These are phyloP conservation scores for Schwanniomyces sp. DNA, from an alignment of 805 yeast species.

Conservation along the genomic window DNA sequence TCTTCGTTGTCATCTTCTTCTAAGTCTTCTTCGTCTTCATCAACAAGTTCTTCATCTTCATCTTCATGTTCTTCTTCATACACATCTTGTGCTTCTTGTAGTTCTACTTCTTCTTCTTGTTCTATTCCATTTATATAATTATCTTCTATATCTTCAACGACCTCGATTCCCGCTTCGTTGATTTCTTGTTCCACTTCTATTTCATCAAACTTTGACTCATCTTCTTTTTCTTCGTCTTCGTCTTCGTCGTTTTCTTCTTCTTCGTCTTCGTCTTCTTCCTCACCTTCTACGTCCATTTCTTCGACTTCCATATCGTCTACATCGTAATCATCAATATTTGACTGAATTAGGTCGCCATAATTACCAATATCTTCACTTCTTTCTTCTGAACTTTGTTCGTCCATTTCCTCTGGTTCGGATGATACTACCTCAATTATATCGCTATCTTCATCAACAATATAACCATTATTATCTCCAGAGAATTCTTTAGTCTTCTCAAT, in stretches of 20 bases:
- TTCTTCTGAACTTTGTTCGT: conserved; percentile 29
- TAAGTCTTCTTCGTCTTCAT: conserved; percentile 4
- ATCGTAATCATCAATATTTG: background rate
- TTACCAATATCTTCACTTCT: too few species aligned
- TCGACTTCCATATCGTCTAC: conserved; percentile 1
- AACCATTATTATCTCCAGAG: background rate
- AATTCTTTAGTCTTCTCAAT: conserved; percentile 41
- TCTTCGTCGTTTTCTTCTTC: background rate
- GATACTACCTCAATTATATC: conserved; percentile 43
- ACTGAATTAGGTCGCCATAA: too few species aligned
- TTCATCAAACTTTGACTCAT: conserved; percentile 45
- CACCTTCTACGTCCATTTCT: background rate
- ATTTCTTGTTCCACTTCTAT: conserved; percentile 42
- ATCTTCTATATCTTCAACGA: conserved; percentile 3
- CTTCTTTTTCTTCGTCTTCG: conserved; percentile 8
- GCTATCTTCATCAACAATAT: conserved; percentile 40
- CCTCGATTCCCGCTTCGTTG: conserved; percentile 4
- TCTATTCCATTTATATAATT: background rate
- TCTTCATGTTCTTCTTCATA: conserved; percentile 33
- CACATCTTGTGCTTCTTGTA: too few species aligned
- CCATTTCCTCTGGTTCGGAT: conserved; percentile 5
- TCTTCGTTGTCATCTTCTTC: conserved; percentile 47
- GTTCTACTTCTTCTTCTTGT: too few species aligned
- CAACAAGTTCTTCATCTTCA: conserved; percentile 5
- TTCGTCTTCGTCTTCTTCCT: conserved; percentile 2